A percentile compares a stretch with the other conserved stretches of the same genome.
Conservation (phyloP, 345 rosid species). For the Atalantia buxifolia region DNA sequence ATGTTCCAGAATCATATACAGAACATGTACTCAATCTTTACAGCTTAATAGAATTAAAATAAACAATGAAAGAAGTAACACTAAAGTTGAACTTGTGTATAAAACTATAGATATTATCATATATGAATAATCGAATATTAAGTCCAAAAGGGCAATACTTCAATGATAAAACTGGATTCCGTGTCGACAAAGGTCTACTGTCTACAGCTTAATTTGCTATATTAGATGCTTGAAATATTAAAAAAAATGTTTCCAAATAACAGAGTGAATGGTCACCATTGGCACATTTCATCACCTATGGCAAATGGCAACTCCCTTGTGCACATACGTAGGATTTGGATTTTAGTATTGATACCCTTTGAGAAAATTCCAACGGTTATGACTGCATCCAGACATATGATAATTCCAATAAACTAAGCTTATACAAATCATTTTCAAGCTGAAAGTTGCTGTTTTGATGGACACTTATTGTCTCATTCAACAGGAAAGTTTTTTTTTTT, state of each 20-base stretch:
- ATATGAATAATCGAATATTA: background rate
- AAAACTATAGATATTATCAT: background rate
- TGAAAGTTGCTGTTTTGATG: background rate
- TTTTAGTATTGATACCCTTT: background rate
- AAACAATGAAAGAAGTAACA: background rate
- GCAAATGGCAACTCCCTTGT: background rate
- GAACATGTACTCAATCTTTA: conserved; percentile 17
- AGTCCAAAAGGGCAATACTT: background rate
- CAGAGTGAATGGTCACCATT: background rate
- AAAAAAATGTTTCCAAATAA: background rate
- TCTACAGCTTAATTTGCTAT: background rate
- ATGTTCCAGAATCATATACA: conserved; percentile 2
- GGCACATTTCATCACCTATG: background rate
- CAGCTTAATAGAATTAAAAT: conserved; percentile 14
- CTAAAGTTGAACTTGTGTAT: background rate
- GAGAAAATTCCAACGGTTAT: background rate
- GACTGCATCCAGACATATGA: background rate
- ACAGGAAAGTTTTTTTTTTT: background rate
- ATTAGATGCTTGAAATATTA: background rate
- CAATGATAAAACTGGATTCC: background rate
- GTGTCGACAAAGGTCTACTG: background rate
- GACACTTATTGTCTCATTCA: background rate
- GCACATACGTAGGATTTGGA: background rate
- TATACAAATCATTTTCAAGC: background rate
- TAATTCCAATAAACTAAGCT: background rate